Evolutionary conservation across 2,329 filamentous ascomycete genomes (phyloP).

Genomic region (Thermothelomyces thermophilus): DNA sequence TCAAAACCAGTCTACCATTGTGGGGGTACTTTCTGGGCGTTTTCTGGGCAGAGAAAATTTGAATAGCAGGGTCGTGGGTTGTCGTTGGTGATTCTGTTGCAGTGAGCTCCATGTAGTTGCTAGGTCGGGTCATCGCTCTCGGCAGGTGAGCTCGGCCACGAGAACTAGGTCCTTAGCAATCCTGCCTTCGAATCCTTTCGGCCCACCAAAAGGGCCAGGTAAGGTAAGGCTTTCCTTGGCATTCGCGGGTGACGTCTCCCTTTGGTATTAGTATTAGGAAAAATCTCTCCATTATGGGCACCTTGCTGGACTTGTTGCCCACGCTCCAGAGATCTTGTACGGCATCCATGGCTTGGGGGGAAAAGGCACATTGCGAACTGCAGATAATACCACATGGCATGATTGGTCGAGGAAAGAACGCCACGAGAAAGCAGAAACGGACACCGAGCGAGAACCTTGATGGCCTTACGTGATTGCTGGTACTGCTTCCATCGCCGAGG

Average conservation of each 20-base stretch:
- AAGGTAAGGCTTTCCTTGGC: too few relatives aligned
- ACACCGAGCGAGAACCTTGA: slow-evolving; percentile 4
- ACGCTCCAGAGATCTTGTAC: too few relatives aligned
- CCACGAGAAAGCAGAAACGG: background rate
- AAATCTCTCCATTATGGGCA: too few relatives aligned
- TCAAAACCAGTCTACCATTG: background rate
- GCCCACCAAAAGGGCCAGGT: too few relatives aligned
- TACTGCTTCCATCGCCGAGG: background rate
- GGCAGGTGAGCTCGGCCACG: background rate
- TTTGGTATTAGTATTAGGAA: too few relatives aligned
- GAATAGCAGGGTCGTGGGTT: background rate
- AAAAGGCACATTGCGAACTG: too few relatives aligned
- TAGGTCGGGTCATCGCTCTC: background rate
- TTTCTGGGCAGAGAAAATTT: background rate
- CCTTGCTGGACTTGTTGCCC: too few relatives aligned
- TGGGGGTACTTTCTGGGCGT: background rate
- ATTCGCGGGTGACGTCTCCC: too few relatives aligned
- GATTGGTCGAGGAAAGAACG: background rate
- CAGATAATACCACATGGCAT: too few relatives aligned
- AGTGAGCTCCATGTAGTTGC: background rate
- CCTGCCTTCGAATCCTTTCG: too few relatives aligned
- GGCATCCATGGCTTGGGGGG: too few relatives aligned
- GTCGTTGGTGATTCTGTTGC: background rate
- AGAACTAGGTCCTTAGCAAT: too few relatives aligned
- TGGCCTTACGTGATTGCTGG: background rate